These are phyloP conservation scores for Xylaria sp. DNA, from an alignment of 2,329 filamentous ascomycete species.

Conservation along the genomic window DNA sequence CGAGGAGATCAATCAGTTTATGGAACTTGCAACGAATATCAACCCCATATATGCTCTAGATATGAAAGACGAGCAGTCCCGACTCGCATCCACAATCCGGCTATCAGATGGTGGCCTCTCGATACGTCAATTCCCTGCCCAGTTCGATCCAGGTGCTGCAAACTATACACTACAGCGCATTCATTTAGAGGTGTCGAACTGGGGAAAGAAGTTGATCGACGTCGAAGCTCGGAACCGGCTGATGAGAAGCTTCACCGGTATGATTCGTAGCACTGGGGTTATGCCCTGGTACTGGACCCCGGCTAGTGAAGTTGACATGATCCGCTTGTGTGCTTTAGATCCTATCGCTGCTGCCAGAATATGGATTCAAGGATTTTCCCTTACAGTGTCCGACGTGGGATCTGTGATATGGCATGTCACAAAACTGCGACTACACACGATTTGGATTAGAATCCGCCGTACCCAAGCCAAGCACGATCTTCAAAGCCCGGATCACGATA, in stretches of 20 bases:
- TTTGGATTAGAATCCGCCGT: constrained; percentile 3
- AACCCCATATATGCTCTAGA: constrained; percentile 1
- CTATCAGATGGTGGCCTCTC: constrained; percentile 37
- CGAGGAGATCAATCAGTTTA: constrained; percentile 45
- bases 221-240: constrained; percentile 9
- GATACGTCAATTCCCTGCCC: constrained; percentile 18
- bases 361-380: constrained; percentile 18
- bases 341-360: constrained; percentile 25
- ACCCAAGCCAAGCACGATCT: constrained; percentile 11
- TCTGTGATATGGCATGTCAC: constrained; percentile 6
- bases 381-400: constrained; percentile 20
- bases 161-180: constrained; percentile 3
- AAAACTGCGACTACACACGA: constrained; percentile 9
- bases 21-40: constrained; percentile 22
- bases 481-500: background rate
- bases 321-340: constrained; percentile 33
- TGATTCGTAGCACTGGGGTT: constrained; percentile 31
- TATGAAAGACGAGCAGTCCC: constrained; percentile 14
- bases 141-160: constrained; percentile 21
- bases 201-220: constrained; percentile 19
- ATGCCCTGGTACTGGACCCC: constrained; percentile 38
- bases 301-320: constrained; percentile 31
- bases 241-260: constrained; percentile 28
- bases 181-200: constrained; percentile 8
- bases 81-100: constrained; percentile 19